Evolutionary conservation across 1,284 basidiomycete species (phyloP), one percentile per base, ranked within the genome.

Genomic region (Ustilago bromivora): DNA sequence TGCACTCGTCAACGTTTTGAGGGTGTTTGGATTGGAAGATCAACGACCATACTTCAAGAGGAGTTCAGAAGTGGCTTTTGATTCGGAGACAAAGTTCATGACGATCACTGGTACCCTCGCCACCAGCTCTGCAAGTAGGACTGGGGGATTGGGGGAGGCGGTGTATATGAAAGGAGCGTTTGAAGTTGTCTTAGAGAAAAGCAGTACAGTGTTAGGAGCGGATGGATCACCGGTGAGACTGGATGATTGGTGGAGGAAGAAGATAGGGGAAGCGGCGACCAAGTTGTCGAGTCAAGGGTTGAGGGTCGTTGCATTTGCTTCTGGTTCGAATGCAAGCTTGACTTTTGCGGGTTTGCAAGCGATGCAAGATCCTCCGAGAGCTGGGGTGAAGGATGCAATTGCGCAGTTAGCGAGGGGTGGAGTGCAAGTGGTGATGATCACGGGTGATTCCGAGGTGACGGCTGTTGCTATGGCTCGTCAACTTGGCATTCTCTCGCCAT

Each of bases 391-490:
- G 2, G 93, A 95, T 79, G 92, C 96, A 10, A 92, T 98, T 71
- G 89, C 89, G 35, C 87, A 92, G 31, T 88, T 98, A 32, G 93
- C 95, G 82, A 88, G 89, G 17, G 95, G 93, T 17, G 94, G 96
- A 8, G 93, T 99, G 41, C 94, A 96, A 82, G 92, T 98, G 13
- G 92, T 98, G 49, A 98, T 99, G 96, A 98, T 98, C 85, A 98
- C 96, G 0, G 96, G 96, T 15, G 96, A 98, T 83, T 92, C 95
- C 28, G 94, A 96, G 87, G 89, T 92, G 66, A 99, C 96, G 0
- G 96, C 96, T 2, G 83, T 94, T 11, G 92, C 94, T 19, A 97
- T 98, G 71, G 96, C 95, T 32, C 89, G 90, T 73, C 90, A 94
- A 79, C 89, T 99, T n/a, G 96, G 96, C n/a, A 88, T 98, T 57